Percentiles rank a stretch among this genome's conserved stretches.
These are phyloP conservation scores for Citrus hindsii DNA, from an alignment of 345 rosid species.

Conservation along the genomic window DNA sequence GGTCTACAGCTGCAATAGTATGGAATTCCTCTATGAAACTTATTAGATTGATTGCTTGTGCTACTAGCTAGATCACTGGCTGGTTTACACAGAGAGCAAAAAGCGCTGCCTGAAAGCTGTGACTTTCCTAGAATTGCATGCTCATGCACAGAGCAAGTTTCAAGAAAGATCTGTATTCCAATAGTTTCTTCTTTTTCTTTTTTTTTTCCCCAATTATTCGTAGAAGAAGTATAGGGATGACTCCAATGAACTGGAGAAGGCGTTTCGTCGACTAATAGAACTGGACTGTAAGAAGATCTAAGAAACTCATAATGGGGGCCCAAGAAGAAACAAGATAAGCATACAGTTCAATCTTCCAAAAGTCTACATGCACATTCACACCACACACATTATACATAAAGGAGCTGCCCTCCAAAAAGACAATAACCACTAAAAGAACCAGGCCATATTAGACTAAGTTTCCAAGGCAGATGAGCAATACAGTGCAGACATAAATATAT, in stretches of 20 bases:
- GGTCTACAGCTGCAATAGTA: not conserved
- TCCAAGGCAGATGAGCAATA: not conserved
- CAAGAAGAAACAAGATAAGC: not conserved
- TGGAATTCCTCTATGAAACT: not conserved
- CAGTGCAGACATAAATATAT: not conserved
- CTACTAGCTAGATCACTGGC: not conserved
- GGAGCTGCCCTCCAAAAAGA: too few relatives aligned
- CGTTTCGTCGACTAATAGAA: not conserved
- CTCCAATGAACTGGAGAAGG: not conserved
- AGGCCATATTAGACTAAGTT: not conserved
- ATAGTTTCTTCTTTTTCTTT: too few relatives aligned
- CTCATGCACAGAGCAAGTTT: not conserved
- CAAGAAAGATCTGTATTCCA: not conserved
- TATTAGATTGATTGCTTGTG: not conserved
- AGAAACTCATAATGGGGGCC: not conserved
- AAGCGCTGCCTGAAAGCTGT: not conserved
- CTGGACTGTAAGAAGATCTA: not conserved
- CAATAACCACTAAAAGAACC: too few relatives aligned
- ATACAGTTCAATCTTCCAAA: not conserved
- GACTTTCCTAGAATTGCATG: not conserved
- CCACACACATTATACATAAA: not conserved
- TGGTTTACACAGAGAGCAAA: not conserved
- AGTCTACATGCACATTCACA: not conserved
- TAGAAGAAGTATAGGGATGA: too few relatives aligned
- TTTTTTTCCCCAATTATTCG: too few relatives aligned